phyloP scores from a whole-genome alignment of 139 green algal species.

The Zygnema cylindricum region DNA sequence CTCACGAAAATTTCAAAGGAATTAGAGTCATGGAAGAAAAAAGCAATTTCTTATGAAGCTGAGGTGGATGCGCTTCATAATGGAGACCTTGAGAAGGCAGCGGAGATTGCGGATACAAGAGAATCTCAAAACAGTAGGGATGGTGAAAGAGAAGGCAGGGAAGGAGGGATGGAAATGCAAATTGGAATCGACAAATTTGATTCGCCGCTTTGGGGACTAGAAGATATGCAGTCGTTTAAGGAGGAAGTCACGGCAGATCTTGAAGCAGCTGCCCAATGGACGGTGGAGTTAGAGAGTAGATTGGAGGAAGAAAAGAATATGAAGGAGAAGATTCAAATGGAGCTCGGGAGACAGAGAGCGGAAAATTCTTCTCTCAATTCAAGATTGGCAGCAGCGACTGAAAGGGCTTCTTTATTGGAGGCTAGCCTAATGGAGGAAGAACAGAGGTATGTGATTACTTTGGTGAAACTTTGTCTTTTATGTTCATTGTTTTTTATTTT shows the following conservation, averaged over 20 bases:
- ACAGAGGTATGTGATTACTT: background rate
- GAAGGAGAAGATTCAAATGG: conserved; percentile 9
- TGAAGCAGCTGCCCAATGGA: background rate
- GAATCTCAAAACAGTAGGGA: background rate
- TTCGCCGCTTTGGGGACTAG: background rate
- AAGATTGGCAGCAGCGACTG: background rate
- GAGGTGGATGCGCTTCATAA: background rate
- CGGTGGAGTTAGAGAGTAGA: conserved; percentile 18
- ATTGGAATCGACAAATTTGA: background rate
- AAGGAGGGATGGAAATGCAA: background rate
- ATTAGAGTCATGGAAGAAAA: background rate
- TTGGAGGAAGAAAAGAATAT: conserved; percentile 1
- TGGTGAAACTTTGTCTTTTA: too few relatives aligned
- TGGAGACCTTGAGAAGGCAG: background rate
- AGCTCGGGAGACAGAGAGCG: background rate
- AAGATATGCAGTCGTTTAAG: conserved; percentile 1
- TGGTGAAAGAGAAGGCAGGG: background rate
- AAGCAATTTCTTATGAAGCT: background rate
- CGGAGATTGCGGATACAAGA: background rate
- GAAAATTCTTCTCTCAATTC: background rate
- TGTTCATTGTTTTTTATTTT: too few relatives aligned
- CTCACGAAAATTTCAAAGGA: background rate
- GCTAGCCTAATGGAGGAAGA: background rate
- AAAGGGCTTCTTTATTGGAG: background rate
- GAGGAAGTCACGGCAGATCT: conserved; percentile 7